A percentile compares a stretch with the other conserved stretches of the same genome.
These are phyloP conservation scores for Mycena capillaripes DNA, from an alignment of 768 basidiomycete genomes.

Conservation along the genomic window DNA sequence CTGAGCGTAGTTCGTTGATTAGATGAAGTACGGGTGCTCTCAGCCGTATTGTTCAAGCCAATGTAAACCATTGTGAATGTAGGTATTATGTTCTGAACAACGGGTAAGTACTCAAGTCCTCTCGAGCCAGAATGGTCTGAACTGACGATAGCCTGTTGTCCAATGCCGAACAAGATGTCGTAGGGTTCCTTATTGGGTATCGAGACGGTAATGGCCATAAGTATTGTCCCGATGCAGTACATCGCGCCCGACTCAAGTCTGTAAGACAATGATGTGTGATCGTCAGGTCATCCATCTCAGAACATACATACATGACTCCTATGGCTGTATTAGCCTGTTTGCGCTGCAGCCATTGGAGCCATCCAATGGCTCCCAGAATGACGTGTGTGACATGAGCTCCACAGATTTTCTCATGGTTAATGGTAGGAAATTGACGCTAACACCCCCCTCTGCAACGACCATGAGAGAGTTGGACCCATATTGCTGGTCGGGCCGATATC, in stretches of 20 bases:
- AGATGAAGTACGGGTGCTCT: no score
- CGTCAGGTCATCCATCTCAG: background rate
- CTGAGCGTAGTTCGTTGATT: no score
- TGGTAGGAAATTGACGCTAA: no score
- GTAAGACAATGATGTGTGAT: no score
- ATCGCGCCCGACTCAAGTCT: constrained; percentile 8
- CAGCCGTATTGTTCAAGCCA: background rate
- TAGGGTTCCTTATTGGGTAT: background rate
- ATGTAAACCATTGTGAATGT: constrained; percentile 6
- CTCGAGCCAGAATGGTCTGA: background rate
- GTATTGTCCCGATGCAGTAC: background rate
- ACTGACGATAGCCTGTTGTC: background rate
- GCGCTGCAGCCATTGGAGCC: no score
- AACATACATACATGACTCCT: background rate
- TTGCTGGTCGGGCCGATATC: no score
- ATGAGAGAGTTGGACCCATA: no score
- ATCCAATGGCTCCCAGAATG: no score
- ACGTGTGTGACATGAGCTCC: no score
- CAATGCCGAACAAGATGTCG: background rate
- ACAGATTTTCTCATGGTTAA: no score
- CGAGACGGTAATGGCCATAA: background rate
- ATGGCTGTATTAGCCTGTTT: no score
- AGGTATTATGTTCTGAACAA: constrained; percentile 5
- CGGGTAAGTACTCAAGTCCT: background rate
- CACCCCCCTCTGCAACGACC: no score